A percentile compares a stretch with the other conserved stretches of the same genome.
phyloP scores from a whole-genome alignment of 2,329 filamentous ascomycete species.

The Aspergillus unguis region DNA sequence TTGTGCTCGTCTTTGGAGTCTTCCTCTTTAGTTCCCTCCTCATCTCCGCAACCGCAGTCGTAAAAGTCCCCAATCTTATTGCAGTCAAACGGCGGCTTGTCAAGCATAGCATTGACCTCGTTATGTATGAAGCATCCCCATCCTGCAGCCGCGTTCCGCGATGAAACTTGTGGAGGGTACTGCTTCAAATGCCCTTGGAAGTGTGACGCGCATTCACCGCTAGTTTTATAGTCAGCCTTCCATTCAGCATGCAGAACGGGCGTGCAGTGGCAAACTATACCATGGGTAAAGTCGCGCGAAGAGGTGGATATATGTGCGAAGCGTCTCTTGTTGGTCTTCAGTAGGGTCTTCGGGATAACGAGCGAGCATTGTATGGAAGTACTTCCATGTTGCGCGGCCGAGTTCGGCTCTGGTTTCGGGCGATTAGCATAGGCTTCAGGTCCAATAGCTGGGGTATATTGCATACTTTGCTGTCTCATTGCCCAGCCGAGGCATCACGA shows the following conservation, averaged over 20 bases:
- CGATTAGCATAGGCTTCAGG: not conserved
- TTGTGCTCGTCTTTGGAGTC: conserved; percentile 11
- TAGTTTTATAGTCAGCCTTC: conserved; percentile 25
- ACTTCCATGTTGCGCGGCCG: conserved; percentile 63
- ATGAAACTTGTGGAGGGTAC: conserved; percentile 63
- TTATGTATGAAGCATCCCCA: conserved; percentile 68
- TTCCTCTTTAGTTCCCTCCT: conserved; percentile 45
- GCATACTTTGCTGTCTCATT: conserved; percentile 50
- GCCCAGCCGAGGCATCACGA: conserved; percentile 47
- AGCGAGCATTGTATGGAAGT: conserved; percentile 65
- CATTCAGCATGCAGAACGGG: not conserved
- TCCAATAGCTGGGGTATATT: not conserved
- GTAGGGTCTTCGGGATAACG: conserved; percentile 63
- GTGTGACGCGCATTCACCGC: conserved; percentile 63
- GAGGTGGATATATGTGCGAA: conserved; percentile 60
- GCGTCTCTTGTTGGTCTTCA: conserved; percentile 56
- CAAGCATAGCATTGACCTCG: conserved; percentile 60
- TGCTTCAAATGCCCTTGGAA: conserved; percentile 60
- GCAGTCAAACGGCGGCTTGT: conserved; percentile 62
- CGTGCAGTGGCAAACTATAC: conserved; percentile 31
- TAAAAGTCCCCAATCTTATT: conserved; percentile 64
- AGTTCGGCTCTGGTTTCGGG: conserved; percentile 54
- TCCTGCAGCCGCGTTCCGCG: conserved; percentile 58
- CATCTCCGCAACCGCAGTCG: conserved; percentile 62
- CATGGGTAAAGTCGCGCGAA: conserved; percentile 65